Conservation (phyloP, 2,329 filamentous ascomycete species). For the Atkinsonella texensis region DNA sequence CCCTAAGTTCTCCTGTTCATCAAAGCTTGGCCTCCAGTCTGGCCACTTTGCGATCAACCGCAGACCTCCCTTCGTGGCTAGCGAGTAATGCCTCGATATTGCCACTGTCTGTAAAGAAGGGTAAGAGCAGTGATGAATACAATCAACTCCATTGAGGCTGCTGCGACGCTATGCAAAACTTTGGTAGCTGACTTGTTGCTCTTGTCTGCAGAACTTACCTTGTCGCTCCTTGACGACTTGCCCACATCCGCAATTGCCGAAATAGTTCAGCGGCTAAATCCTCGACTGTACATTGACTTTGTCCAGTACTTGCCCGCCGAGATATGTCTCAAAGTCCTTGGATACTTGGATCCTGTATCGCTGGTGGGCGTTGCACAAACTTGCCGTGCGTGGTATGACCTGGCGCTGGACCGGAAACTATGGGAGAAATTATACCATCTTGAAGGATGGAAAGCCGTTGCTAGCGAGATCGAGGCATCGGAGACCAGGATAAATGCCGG, state of each 20-base stretch:
- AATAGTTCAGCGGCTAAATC: slow-evolving; percentile 69
- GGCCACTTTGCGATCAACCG: slow-evolving; percentile 24
- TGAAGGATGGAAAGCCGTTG: slow-evolving; percentile 75
- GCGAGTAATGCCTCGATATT: slow-evolving; percentile 36
- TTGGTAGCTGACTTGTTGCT: slow-evolving; percentile 9
- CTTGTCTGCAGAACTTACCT: slow-evolving; percentile 55
- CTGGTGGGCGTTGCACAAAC: slow-evolving; percentile 68
- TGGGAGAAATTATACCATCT: slow-evolving; percentile 75
- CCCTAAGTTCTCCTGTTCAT: slow-evolving; percentile 32
- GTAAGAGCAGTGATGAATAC: slow-evolving; percentile 9
- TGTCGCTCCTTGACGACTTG: slow-evolving; percentile 63
- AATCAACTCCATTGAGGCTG: slow-evolving; percentile 24
- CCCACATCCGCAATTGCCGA: slow-evolving; percentile 69
- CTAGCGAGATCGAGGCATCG: slow-evolving; percentile 50
- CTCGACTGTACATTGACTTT: slow-evolving; percentile 87
- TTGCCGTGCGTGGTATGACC: slow-evolving; percentile 69
- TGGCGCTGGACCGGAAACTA: slow-evolving; percentile 70
- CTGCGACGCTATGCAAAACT: not conserved
- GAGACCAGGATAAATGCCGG: slow-evolving; percentile 47
- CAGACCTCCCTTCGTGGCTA: slow-evolving; percentile 38
- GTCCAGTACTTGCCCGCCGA: slow-evolving; percentile 76
- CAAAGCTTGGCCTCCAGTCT: slow-evolving; percentile 21
- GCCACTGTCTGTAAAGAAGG: slow-evolving; percentile 33
- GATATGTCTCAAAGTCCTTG: slow-evolving; percentile 80
- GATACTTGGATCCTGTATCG: slow-evolving; percentile 71